Evolutionary conservation across 352 stramenopile species (phyloP).

Genomic region (Globisporangium paroecandrum): DNA sequence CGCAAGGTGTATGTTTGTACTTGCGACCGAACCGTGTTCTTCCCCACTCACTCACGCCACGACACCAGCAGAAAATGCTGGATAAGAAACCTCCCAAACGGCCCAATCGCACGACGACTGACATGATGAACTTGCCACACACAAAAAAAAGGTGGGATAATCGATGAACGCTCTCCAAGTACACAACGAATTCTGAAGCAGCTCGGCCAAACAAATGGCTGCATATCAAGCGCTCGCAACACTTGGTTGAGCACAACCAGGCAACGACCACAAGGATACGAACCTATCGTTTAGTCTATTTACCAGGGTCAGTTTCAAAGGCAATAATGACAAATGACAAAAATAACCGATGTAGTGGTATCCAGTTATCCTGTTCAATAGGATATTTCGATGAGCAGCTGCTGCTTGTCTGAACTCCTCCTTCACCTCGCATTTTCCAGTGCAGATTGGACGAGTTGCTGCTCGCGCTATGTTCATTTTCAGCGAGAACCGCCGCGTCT

Average conservation of each 20-base stretch:
- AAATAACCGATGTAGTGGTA: background rate
- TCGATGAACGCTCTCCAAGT: background rate
- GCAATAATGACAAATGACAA: background rate
- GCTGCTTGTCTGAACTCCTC: background rate
- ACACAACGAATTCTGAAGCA: background rate
- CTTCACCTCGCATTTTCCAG: background rate
- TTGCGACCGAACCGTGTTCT: no score
- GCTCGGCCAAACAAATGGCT: background rate
- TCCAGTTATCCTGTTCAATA: background rate
- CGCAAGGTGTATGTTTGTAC: no score
- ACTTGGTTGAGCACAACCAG: no score
- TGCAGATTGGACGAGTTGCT: background rate
- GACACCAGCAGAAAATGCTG: no score
- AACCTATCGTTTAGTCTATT: background rate
- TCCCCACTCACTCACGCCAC: no score
- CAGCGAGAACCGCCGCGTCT: no score
- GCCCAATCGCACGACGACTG: no score
- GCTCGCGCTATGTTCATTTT: background rate
- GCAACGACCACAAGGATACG: background rate
- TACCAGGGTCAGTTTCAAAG: background rate
- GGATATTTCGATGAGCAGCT: background rate
- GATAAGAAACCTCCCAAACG: no score
- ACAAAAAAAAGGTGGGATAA: no score
- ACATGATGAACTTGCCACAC: no score
- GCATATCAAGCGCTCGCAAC: background rate